phyloP scores from a whole-genome alignment of 495 filamentous ascomycete genomes.

The Penicillium argentinense region DNA sequence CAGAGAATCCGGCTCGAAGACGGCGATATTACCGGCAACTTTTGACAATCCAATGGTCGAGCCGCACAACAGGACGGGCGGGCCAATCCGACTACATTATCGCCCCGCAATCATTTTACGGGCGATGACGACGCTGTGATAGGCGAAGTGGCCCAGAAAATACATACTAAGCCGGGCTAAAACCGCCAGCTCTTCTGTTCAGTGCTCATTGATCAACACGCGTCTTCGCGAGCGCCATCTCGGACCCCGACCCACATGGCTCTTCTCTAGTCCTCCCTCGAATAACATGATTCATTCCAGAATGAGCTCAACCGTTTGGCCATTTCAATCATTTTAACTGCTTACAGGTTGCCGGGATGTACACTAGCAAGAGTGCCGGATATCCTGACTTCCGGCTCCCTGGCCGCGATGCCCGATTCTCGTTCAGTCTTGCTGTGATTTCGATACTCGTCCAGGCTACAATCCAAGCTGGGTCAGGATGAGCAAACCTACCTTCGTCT shows the following conservation, averaged over 20 bases:
- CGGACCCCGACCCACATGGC: background rate
- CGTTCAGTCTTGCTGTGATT: background rate
- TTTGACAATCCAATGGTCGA: too few relatives aligned
- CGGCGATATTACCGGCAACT: too few relatives aligned
- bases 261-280: background rate
- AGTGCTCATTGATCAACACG: background rate
- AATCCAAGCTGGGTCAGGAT: constrained; percentile 1
- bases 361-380: background rate
- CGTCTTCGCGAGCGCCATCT: background rate
- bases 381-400: background rate
- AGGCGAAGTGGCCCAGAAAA: background rate
- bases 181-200: background rate
- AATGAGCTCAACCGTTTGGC: background rate
- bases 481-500: constrained; percentile 41
- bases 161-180: background rate
- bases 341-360: too few relatives aligned
- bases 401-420: background rate
- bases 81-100: too few relatives aligned
- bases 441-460: background rate
- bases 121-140: background rate
- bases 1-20: too few relatives aligned
- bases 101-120: too few relatives aligned
- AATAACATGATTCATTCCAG: background rate
- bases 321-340: background rate
- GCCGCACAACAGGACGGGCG: too few relatives aligned